Conservation (phyloP, 345 rosid genomes). For the Excoecaria cochinchinensis region DNA sequence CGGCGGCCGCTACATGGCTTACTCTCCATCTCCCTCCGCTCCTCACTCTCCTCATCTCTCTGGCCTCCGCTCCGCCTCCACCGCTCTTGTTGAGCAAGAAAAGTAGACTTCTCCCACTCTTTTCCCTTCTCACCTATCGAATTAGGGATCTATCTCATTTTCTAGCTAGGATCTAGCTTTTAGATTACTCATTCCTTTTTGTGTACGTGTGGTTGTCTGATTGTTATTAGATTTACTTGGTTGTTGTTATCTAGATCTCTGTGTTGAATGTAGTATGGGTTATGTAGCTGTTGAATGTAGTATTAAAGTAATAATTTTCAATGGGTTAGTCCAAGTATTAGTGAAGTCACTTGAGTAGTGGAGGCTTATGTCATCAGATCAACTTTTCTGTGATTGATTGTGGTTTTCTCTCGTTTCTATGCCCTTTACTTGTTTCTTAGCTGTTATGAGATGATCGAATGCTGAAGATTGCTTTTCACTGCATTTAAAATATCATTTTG, state of each 20-base stretch:
- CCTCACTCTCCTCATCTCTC: conserved; percentile 82
- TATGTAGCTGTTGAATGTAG: background rate
- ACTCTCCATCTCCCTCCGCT: conserved; percentile 81
- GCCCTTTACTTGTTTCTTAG: background rate
- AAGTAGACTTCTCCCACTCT: conserved; percentile 42
- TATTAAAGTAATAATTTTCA: background rate
- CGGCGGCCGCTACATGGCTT: conserved; percentile 76
- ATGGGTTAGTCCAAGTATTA: background rate
- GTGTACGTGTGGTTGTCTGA: background rate
- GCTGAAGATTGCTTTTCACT: background rate
- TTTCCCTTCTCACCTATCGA: background rate
- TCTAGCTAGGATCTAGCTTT: conserved; percentile 1
- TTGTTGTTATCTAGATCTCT: background rate
- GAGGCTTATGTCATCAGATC: background rate
- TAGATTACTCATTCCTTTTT: no score
- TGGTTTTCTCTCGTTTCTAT: background rate
- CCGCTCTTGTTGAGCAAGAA: conserved; percentile 71
- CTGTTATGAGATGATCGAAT: background rate
- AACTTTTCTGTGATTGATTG: background rate
- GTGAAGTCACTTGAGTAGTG: background rate
- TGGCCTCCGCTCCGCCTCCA: conserved; percentile 64
- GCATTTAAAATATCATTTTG: background rate
- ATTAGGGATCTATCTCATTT: conserved; percentile 15
- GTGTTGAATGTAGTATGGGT: background rate
- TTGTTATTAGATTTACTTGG: background rate